phyloP scores from a whole-genome alignment of 1,284 basidiomycete species.

The Fomitiporia mediterranea region DNA sequence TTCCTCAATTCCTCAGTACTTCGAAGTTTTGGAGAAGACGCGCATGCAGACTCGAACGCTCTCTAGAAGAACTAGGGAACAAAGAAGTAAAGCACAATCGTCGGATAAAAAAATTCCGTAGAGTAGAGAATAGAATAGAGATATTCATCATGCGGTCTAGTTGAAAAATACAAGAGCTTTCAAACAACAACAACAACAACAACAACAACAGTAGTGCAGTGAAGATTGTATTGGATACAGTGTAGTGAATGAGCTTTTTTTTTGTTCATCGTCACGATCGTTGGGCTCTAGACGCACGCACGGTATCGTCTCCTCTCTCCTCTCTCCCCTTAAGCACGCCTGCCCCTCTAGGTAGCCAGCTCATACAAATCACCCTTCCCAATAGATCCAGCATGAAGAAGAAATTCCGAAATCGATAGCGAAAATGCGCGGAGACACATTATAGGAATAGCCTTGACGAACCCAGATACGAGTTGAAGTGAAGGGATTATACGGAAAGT shows the following conservation, averaged over 20 bases:
- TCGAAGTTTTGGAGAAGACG: no score
- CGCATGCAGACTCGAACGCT: no score
- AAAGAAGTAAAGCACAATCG: no score
- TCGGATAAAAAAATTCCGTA: no score
- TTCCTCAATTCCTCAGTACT: no score
- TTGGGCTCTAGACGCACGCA: background rate
- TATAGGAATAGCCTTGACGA: no score
- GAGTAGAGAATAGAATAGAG: background rate
- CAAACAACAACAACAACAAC: slow-evolving; percentile 12
- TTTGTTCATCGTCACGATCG: slow-evolving; percentile 10
- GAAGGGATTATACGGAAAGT: no score
- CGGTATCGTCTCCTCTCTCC: no score
- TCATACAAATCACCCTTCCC: background rate
- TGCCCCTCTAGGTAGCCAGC: no score
- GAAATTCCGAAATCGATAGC: background rate
- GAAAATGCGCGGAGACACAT: background rate
- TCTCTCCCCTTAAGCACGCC: background rate
- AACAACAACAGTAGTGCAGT: no score
- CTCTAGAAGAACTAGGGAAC: no score
- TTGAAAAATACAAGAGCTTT: slow-evolving; percentile 11
- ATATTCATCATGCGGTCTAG: slow-evolving; percentile 13
- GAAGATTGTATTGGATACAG: slow-evolving; percentile 13
- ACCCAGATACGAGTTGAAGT: no score
- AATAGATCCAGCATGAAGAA: background rate
- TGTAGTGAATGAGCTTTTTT: slow-evolving; percentile 6